Percentiles rank a stretch among this genome's conserved stretches.
Conservation (phyloP, 352 stramenopile species). For the Phytophthora chlamydospora region DNA sequence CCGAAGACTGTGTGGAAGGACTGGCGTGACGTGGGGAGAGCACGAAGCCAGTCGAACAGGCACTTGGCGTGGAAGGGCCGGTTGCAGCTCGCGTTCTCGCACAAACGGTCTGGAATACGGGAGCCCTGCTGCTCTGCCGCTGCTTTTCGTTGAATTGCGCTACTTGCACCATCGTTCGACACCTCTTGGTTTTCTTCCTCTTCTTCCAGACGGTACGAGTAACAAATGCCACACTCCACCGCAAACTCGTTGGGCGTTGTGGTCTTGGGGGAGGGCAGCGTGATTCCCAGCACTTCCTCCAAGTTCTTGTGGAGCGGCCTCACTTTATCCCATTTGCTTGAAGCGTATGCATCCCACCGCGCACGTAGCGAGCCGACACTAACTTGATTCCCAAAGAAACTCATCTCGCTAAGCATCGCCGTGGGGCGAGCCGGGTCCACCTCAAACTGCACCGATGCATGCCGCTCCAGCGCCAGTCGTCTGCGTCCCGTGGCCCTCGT, state of each 20-base stretch:
- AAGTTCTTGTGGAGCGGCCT: conserved; percentile 67
- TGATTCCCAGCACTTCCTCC: conserved; percentile 59
- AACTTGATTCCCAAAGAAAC: conserved; percentile 79
- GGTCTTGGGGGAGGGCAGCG: conserved; percentile 63
- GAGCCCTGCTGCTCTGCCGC: conserved; percentile 11
- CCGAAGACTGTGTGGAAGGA: conserved; percentile 92
- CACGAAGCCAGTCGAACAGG: conserved; percentile 90
- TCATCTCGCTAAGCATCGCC: conserved; percentile 57
- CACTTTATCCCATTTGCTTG: conserved; percentile 65
- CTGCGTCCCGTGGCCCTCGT: conserved; percentile 67
- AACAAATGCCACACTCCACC: conserved; percentile 91
- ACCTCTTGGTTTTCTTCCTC: conserved; percentile 25
- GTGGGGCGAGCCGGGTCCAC: conserved; percentile 50
- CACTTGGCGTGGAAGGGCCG: conserved; percentile 89
- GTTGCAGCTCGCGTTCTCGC: conserved; percentile 85
- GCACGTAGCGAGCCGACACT: conserved; percentile 58
- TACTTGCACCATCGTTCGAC: neutral
- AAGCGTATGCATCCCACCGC: conserved; percentile 58
- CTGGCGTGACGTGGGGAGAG: conserved; percentile 85
- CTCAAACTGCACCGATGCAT: conserved; percentile 80
- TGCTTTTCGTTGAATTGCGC: neutral
- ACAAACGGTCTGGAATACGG: conserved; percentile 82
- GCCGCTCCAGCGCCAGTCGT: conserved; percentile 66
- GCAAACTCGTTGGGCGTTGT: conserved; percentile 70
- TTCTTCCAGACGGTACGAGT: conserved; percentile 75